Base-by-base conservation (phyloP, 2,329 filamentous ascomycete genomes). In the Calonectria multiphialidica region DNA sequence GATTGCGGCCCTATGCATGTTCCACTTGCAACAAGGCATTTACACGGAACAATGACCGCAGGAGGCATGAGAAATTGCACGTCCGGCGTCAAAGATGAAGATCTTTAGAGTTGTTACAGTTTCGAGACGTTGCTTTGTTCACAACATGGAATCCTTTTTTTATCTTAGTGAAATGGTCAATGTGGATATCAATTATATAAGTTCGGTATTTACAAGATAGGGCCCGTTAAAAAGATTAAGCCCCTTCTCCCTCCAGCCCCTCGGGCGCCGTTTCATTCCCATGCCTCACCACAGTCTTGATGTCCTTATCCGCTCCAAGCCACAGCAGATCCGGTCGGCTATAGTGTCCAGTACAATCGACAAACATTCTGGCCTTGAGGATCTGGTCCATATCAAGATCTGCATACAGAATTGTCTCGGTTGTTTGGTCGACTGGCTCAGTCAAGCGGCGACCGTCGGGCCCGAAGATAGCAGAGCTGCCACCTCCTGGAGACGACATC, bases 61-160 rank as follows among this genome's bases (percentile, higher is more conserved):
- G 75, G 7, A 75, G 83, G 53, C 83, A 84, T 65, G 79, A 82
- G 68, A 82, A 79, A 73, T 79, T 76, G 8, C 80, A 80, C 37
- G 57, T 45, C 21, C 33, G 61, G 23, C 62, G 50, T 7, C 40
- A 55, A 10, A 12, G 30, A 13, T 67, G 45, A 21, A 49, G 5
- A 18, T 25, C 5, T 21, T 15, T 3, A 33, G 12, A 12, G 5
- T 55, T 21, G 37, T 40, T 30, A 5, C 8, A 8, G 28, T 7
- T 44, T 44, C 6, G 40, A 7, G 15, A 37, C 8, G 28, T 30
- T 30, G 8, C 8, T 30, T 30, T 5, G 28, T 30, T 30, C 28
- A 30, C 5, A 5, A 30, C 28, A 30, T 8, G 8, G 28, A 37
- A 6, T 40, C 15, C 18, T 7, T 18, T 5, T 42, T 18, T 42